Conservation (phyloP, 176 grass and related monocot genomes). For the Carex myosuroides region DNA sequence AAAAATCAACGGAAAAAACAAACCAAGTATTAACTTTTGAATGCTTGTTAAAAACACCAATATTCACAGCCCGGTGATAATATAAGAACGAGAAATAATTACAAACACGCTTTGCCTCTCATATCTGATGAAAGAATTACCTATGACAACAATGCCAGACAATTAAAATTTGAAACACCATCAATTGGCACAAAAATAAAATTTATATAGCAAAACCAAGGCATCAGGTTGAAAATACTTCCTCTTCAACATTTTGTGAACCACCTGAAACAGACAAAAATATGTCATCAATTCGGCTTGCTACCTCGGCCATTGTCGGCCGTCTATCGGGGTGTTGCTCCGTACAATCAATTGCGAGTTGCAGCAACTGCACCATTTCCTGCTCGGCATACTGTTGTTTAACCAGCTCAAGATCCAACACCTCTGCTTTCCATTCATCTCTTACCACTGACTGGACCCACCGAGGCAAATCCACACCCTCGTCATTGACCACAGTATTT, state of each 20-base stretch:
- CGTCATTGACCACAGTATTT: constrained; percentile 18
- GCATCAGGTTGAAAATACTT: constrained; percentile 31
- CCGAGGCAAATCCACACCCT: constrained; percentile 59
- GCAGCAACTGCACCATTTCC: constrained; percentile 68
- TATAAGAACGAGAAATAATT: constrained; percentile 2
- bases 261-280: constrained; percentile 28
- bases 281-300: constrained; percentile 42
- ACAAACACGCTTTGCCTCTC: constrained; percentile 20
- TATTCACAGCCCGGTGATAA: background rate
- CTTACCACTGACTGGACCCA: constrained; percentile 68
- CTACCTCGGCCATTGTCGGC: constrained; percentile 48
- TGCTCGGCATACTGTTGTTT: constrained; percentile 24
- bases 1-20: background rate
- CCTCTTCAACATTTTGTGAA: constrained; percentile 35
- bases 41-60: background rate
- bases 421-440: constrained; percentile 78
- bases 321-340: constrained; percentile 38
- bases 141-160: constrained; percentile 1
- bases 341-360: constrained; percentile 74
- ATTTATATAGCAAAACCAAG: constrained; percentile 1
- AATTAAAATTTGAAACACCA: constrained; percentile 1
- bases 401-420: constrained; percentile 57
- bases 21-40: background rate
- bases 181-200: constrained; percentile 16
- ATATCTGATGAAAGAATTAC: constrained; percentile 7